phyloP scores from a whole-genome alignment of 192 early-diverging fungal species.

The Umbelopsis isabellina region DNA sequence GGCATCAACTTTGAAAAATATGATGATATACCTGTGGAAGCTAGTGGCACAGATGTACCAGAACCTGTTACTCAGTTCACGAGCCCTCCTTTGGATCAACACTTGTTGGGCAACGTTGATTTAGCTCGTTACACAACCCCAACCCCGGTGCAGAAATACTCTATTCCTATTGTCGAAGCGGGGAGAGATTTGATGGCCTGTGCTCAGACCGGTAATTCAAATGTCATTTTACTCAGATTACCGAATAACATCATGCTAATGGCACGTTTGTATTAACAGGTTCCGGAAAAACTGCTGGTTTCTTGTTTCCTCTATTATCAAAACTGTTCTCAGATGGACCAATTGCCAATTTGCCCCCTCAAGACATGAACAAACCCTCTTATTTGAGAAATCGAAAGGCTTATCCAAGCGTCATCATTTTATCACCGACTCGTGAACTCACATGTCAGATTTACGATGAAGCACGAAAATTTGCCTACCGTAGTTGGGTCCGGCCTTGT shows the following conservation, averaged over 20 bases:
- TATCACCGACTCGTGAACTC: constrained; percentile 96
- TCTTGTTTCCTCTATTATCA: constrained; percentile 94
- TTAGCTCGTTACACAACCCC: constrained; percentile 85
- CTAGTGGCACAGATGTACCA: constrained; percentile 70
- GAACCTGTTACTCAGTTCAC: constrained; percentile 63
- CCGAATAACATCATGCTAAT: background rate
- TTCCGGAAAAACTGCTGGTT: constrained; percentile 94
- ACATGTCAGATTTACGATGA: constrained; percentile 95
- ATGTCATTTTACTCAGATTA: background rate
- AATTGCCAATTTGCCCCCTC: constrained; percentile 32
- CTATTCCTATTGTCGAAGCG: constrained; percentile 78
- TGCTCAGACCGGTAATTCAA: constrained; percentile 81
- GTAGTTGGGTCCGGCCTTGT: constrained; percentile 91
- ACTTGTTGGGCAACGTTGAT: constrained; percentile 88
- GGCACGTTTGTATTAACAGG: constrained; percentile 32
- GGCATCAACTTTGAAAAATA: constrained; percentile 99
- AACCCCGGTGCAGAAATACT: constrained; percentile 96
- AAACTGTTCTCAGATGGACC: constrained; percentile 85
- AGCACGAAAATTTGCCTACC: constrained; percentile 80
- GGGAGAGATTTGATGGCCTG: constrained; percentile 98
- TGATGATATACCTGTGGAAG: constrained; percentile 98
- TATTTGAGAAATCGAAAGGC: constrained; percentile 67
- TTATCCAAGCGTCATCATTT: constrained; percentile 80
- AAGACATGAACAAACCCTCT: constrained; percentile 28
- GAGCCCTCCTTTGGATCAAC: constrained; percentile 74